Conservation (phyloP, 1,139 yeast genomes). For the Debaryomyces sp. region DNA sequence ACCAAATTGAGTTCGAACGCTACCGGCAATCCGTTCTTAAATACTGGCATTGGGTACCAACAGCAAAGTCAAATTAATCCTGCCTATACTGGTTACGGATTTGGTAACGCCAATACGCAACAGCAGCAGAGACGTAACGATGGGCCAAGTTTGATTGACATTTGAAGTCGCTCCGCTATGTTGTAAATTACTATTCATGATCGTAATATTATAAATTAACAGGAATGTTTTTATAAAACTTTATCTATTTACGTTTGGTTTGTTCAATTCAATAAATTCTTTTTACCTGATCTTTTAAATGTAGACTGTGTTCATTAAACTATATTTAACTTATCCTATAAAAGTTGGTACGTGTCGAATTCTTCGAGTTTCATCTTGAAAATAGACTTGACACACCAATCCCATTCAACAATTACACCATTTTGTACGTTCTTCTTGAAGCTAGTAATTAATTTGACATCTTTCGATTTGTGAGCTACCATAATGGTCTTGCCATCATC, state of each 20-base stretch:
- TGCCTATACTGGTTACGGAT: slow-evolving; percentile 89
- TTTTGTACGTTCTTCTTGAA: slow-evolving; percentile 36
- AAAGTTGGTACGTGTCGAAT: slow-evolving; percentile 25
- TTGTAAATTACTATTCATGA: not conserved
- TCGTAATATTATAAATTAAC: not conserved
- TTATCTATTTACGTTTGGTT: slow-evolving; percentile 1
- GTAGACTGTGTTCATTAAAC: not conserved
- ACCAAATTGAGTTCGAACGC: slow-evolving; percentile 46
- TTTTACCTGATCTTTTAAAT: not conserved
- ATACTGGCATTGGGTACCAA: slow-evolving; percentile 75
- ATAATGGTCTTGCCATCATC: slow-evolving; percentile 25
- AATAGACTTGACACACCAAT: slow-evolving; percentile 65
- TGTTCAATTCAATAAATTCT: slow-evolving; percentile 4
- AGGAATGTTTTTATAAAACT: slow-evolving; percentile 5
- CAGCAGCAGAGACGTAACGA: slow-evolving; percentile 37
- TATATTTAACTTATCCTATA: not conserved
- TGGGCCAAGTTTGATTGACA: slow-evolving; percentile 54
- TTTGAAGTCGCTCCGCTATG: slow-evolving; percentile 20
- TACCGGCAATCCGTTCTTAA: slow-evolving; percentile 74
- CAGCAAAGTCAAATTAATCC: slow-evolving; percentile 46
- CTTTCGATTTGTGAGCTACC: slow-evolving; percentile 46
- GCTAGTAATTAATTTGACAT: slow-evolving; percentile 43
- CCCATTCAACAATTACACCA: slow-evolving; percentile 58
- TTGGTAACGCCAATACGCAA: slow-evolving; percentile 64
- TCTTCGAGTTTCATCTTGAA: slow-evolving; percentile 47